Percentiles rank a stretch among this genome's conserved stretches.
phyloP scores from a whole-genome alignment of 2,329 filamentous ascomycete genomes.

The Fusarium ambrosium region DNA sequence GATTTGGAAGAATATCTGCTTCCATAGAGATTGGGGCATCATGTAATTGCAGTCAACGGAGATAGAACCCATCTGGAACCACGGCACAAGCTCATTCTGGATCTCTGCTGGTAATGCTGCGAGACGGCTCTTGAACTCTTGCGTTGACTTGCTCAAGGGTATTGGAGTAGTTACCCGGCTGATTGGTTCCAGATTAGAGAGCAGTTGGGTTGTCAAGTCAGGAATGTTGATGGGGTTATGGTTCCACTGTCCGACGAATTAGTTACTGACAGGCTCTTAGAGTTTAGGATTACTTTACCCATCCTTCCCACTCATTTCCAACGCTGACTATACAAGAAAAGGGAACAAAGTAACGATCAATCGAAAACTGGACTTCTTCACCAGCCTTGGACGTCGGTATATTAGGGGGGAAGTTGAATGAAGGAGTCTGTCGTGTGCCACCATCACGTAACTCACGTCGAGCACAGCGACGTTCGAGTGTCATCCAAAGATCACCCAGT shows the following conservation, averaged over 20 bases:
- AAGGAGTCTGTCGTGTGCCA: not conserved
- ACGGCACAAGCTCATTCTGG: not conserved
- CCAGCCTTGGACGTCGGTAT: not conserved
- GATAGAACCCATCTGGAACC: not conserved
- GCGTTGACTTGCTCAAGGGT: not conserved
- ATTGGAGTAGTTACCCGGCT: not conserved
- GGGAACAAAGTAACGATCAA: not conserved
- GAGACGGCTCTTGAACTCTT: not conserved
- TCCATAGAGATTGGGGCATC: slow-evolving; percentile 12
- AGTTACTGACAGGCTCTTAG: not conserved
- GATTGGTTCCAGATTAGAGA: not conserved
- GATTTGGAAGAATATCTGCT: slow-evolving; percentile 3
- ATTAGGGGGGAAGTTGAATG: not conserved
- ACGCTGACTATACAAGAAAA: not conserved
- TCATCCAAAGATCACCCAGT: not conserved
- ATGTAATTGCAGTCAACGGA: not conserved
- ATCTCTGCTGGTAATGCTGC: not conserved
- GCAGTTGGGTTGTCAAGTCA: not conserved
- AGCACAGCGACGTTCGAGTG: not conserved
- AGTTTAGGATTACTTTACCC: not conserved
- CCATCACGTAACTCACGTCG: not conserved
- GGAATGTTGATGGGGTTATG: not conserved
- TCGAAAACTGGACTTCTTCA: not conserved
- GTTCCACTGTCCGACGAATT: not conserved
- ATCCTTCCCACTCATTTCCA: not conserved